Conservation (phyloP, 345 rosid genomes). For the Aethionema arabicum region DNA sequence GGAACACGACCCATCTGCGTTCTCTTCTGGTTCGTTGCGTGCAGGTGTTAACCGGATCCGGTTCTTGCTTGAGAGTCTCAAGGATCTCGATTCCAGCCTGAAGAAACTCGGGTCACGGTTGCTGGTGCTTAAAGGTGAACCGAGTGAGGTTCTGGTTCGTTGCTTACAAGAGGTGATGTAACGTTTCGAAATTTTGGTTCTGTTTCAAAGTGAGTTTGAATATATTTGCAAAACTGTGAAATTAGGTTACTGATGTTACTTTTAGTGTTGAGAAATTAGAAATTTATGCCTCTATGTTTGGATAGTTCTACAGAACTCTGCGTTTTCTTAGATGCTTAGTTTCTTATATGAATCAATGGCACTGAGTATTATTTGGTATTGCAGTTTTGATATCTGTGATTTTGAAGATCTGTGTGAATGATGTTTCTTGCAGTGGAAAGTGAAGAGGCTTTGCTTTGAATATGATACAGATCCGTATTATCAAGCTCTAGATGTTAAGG, state of each 20-base stretch:
- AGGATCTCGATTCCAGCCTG: conserved; percentile 59
- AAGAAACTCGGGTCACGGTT: conserved; percentile 64
- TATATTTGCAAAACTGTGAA: background rate
- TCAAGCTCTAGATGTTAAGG: conserved; percentile 65
- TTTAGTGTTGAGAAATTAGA: background rate
- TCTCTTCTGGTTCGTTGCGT: conserved; percentile 68
- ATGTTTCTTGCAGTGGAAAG: conserved; percentile 59
- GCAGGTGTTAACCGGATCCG: conserved; percentile 79
- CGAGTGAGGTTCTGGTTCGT: conserved; percentile 56
- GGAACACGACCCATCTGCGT: conserved; percentile 64
- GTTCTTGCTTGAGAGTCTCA: conserved; percentile 77
- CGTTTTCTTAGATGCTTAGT: no score
- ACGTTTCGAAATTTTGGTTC: background rate
- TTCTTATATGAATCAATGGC: no score
- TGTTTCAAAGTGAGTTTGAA: background rate
- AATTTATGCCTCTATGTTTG: background rate
- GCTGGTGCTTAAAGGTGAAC: conserved; percentile 65
- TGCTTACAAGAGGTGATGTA: conserved; percentile 68
- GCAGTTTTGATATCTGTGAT: background rate
- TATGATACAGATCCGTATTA: conserved; percentile 87
- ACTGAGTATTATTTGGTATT: background rate
- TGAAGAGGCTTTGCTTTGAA: conserved; percentile 77
- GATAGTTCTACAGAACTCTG: no score
- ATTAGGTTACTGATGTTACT: background rate
- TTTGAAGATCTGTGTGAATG: background rate